phyloP scores from a whole-genome alignment of 371 early-diverging fungal genomes.

The Syncephalis plumigaleata region DNA sequence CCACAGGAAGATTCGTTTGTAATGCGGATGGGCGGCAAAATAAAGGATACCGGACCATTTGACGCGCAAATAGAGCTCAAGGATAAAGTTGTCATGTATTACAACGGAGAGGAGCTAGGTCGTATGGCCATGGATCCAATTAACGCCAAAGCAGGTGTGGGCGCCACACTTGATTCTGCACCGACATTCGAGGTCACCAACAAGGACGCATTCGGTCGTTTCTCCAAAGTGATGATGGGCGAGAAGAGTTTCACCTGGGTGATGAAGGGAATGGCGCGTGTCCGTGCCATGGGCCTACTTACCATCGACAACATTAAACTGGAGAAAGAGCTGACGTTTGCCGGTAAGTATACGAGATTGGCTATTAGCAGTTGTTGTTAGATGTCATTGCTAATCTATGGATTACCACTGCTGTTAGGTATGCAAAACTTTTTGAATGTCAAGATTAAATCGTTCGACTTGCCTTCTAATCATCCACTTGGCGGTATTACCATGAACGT shows the following conservation, averaged over 20 bases:
- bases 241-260: slow-evolving; percentile 27
- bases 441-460: slow-evolving; percentile 20
- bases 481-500: slow-evolving; percentile 30
- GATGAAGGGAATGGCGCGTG: slow-evolving; percentile 23
- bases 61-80: slow-evolving; percentile 26
- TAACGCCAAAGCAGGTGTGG: slow-evolving; percentile 12
- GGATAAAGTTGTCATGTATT: slow-evolving; percentile 18
- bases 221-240: slow-evolving; percentile 24
- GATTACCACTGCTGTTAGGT: slow-evolving; percentile 7
- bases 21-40: slow-evolving; percentile 20
- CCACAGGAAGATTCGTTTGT: slow-evolving; percentile 17
- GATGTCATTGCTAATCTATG: too few relatives aligned
- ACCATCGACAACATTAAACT: slow-evolving; percentile 9
- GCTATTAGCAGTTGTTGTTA: too few relatives aligned
- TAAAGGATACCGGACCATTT: slow-evolving; percentile 28
- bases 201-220: slow-evolving; percentile 19
- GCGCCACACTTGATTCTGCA: slow-evolving; percentile 21
- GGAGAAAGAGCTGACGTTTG: slow-evolving; percentile 22
- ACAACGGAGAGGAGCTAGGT: slow-evolving; percentile 19
- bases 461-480: slow-evolving; percentile 24
- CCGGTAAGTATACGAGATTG: slow-evolving; percentile 10
- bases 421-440: slow-evolving; percentile 23
- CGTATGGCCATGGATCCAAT: slow-evolving; percentile 21
- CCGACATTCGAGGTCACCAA: slow-evolving; percentile 20
- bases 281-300: slow-evolving; percentile 21